Base-by-base conservation (phyloP, 2,329 filamentous ascomycete species). In the Ambrosiella beaveri region DNA sequence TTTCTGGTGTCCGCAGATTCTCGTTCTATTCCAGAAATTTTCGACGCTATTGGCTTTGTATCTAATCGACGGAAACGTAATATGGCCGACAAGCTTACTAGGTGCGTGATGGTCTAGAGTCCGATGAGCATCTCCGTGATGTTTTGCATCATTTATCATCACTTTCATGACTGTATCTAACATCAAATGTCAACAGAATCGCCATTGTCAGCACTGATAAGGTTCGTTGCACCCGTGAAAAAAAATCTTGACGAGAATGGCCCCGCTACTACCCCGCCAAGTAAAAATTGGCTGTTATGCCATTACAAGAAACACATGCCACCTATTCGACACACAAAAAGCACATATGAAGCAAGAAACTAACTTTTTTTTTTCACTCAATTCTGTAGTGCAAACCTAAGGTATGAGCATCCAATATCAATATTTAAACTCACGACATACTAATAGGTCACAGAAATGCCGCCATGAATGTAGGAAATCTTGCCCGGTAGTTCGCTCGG, bases 131-230 rank as follows among this genome's bases (percentile, higher is more conserved):
- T 13, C 11, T 39, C 7, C 9, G 12, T 36, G n/a, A 7, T 27
- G 27, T 8, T n/a, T 53, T 27, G 27, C 1, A 38, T 35, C 11
- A 13, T 15, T 51, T 51, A 6, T 6, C 17, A 15, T 37, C 35
- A 4, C 39, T 49, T 49, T 19, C 2, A 49, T 11, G 40, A 11
- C 40, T 41, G 40, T 41, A 41, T 12, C 40, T n/a, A 41, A 12
- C 40, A 41, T 41, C 2, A 41, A 49, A 15, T n/a, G 17, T 15
- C 47, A 51, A 17, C 68, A 94, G 93, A 86, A 90, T 98, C 75
- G 93, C 93, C 68, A 98, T 98, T 76, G 88, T 98, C 77, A 97
- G 91, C 74, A 86, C 81, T 71, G 93, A 98, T 84, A 97, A 98
- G 84, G 88, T 93, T 70, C 67, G 74, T 68, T 63, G 37, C 44